Percentiles rank a stretch among this genome's conserved stretches.
These are phyloP conservation scores for Spirogloea muscicola DNA, from an alignment of 139 green algal genomes.

Conservation along the genomic window DNA sequence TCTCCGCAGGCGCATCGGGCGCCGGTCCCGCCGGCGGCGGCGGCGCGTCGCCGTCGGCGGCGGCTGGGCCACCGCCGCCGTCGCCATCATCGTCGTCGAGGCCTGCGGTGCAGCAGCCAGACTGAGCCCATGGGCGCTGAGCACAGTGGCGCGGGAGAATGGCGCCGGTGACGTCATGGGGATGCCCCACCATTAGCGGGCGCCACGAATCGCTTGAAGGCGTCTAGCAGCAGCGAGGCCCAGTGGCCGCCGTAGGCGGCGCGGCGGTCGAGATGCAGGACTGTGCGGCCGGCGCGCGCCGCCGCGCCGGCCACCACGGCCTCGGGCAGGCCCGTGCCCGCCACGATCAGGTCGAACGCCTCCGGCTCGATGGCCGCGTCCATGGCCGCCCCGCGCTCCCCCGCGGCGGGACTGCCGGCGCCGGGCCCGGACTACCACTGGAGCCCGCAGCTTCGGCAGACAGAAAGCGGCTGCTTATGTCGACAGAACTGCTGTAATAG, in stretches of 20 bases:
- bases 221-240: constrained; percentile 53
- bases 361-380: constrained; percentile 15
- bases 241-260: constrained; percentile 72
- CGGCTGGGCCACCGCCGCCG: too few relatives aligned
- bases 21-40: neutral
- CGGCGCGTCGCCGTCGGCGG: too few relatives aligned
- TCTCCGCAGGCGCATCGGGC: neutral
- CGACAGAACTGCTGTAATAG: too few relatives aligned
- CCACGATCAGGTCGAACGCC: constrained; percentile 25
- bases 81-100: too few relatives aligned
- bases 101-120: too few relatives aligned
- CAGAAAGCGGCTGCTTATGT: too few relatives aligned
- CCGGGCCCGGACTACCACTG: too few relatives aligned
- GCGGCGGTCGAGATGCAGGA: constrained; percentile 75
- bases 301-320: constrained; percentile 47
- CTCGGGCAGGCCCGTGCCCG: constrained; percentile 35
- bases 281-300: constrained; percentile 62
- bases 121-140: too few relatives aligned
- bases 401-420: too few relatives aligned
- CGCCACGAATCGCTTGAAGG: constrained; percentile 17
- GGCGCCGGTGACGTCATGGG: too few relatives aligned
- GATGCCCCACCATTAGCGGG: neutral
- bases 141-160: too few relatives aligned
- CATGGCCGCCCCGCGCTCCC: constrained; percentile 1
- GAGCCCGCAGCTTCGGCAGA: too few relatives aligned